Conservation (phyloP, 768 basidiomycete genomes). For the Rhizopogon salebrosus region DNA sequence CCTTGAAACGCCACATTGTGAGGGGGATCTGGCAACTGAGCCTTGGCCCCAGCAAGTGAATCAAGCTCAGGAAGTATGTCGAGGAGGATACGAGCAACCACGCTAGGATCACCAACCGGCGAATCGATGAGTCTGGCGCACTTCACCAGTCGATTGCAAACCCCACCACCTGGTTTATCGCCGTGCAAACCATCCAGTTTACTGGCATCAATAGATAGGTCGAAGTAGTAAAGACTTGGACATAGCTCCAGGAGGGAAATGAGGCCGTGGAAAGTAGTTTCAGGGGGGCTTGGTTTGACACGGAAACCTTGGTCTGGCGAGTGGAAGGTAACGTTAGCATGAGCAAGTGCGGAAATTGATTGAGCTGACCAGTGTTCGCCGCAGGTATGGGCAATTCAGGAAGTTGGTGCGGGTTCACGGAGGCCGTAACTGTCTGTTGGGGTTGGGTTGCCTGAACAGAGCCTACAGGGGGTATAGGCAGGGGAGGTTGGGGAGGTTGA, state of each 20-base stretch:
- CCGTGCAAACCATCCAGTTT: neutral
- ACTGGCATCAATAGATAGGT: neutral
- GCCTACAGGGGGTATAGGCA: neutral
- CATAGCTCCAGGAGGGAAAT: neutral
- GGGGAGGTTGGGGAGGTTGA: neutral
- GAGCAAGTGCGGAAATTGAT: neutral
- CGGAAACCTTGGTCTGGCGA: neutral
- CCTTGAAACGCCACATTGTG: neutral
- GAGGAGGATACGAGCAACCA: neutral
- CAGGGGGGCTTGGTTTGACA: neutral
- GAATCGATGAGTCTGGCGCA: neutral
- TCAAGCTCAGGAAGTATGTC: constrained; percentile 2
- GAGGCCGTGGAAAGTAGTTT: neutral
- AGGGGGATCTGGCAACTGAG: neutral
- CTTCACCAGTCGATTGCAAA: constrained; percentile 2
- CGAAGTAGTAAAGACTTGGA: constrained; percentile 1
- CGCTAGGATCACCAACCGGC: neutral
- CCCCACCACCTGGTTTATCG: neutral
- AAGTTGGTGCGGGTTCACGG: too few species aligned
- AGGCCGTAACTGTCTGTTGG: too few species aligned
- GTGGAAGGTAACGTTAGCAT: neutral
- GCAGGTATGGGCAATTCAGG: too few species aligned
- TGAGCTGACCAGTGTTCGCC: neutral
- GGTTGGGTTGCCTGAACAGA: neutral
- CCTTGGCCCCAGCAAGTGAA: neutral